These are phyloP conservation scores for Carpinus viminea DNA, from an alignment of 306 rosid genomes.

Conservation along the genomic window DNA sequence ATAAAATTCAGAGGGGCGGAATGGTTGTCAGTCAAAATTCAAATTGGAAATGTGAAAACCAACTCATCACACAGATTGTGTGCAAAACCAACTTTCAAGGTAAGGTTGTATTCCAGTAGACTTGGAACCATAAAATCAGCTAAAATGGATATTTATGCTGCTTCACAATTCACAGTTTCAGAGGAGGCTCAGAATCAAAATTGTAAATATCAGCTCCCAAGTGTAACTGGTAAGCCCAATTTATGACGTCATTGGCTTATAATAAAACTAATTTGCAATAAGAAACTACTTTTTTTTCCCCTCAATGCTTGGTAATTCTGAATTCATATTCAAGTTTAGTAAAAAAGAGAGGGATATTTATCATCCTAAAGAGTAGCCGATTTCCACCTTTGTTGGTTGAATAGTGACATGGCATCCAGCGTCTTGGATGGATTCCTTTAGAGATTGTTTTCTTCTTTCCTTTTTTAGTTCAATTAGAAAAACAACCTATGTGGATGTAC, in stretches of 20 bases:
- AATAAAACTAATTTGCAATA: too few species aligned
- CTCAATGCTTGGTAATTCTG: too few species aligned
- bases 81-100: background rate
- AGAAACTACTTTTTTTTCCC: too few species aligned
- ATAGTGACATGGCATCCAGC: background rate
- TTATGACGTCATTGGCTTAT: too few species aligned
- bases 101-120: background rate
- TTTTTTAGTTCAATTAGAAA: too few species aligned
- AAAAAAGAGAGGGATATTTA: background rate
- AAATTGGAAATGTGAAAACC: background rate
- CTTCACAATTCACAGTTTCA: too few species aligned
- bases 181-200: too few species aligned
- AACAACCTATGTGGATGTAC: background rate
- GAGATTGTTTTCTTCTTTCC: background rate
- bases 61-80: background rate
- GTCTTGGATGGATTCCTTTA: background rate
- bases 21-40: background rate
- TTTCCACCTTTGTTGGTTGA: background rate
- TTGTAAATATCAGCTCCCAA: too few species aligned
- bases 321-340: too few species aligned
- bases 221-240: too few species aligned
- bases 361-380: background rate
- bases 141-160: too few species aligned
- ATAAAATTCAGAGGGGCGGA: background rate
- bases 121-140: background rate